Percentiles rank a stretch among this genome's conserved stretches.
Evolutionary conservation across 495 filamentous ascomycete species (phyloP).

Genomic region (Tuber borchii): DNA sequence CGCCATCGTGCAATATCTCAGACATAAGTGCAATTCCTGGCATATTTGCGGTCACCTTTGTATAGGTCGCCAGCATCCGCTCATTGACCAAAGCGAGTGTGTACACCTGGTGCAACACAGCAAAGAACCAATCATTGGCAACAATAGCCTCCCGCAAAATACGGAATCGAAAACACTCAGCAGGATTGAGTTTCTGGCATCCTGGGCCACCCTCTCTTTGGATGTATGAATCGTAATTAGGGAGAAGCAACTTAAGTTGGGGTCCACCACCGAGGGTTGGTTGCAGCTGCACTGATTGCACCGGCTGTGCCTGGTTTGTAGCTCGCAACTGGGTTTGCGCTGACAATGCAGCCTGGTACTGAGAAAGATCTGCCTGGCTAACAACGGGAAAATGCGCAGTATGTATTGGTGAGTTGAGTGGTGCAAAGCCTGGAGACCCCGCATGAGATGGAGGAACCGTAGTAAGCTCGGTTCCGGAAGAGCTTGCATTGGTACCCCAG

Average conservation of each 20-base stretch:
- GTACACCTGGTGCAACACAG: conserved; percentile 30
- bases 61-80: conserved; percentile 16
- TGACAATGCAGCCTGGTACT: conserved; percentile 1
- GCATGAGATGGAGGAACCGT: background rate
- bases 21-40: conserved; percentile 26
- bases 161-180: conserved; percentile 34
- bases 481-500: background rate
- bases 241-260: conserved; percentile 16
- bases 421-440: background rate
- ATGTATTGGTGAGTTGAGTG: background rate
- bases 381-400: background rate
- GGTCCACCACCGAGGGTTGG: background rate
- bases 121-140: conserved; percentile 33
- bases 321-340: background rate
- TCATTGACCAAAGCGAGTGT: conserved; percentile 23
- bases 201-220: conserved; percentile 30
- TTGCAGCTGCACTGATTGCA: conserved; percentile 8
- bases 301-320: conserved; percentile 2
- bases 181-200: conserved; percentile 26
- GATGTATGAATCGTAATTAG: conserved; percentile 27
- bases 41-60: conserved; percentile 14
- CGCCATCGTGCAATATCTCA: conserved; percentile 31
- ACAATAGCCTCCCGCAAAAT: conserved; percentile 29
- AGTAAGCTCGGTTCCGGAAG: background rate
- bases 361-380: background rate